Evolutionary conservation across 1,284 basidiomycete species (phyloP).

Genomic region (Sanghuangporus sanghuang): DNA sequence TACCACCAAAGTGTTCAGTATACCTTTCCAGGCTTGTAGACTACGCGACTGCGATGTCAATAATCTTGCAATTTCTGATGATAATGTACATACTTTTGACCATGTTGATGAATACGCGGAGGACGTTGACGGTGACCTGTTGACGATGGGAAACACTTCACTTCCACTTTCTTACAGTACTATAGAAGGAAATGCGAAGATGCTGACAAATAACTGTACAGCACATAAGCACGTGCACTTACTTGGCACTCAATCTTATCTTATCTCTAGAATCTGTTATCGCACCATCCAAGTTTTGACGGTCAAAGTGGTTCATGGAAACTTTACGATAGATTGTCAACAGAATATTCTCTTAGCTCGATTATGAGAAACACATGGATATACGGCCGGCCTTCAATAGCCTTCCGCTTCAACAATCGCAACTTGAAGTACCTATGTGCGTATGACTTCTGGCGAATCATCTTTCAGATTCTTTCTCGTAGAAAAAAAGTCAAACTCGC

Average conservation of each 20-base stretch:
- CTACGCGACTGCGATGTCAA: constrained; percentile 32
- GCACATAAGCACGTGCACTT: neutral
- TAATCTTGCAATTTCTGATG: constrained; percentile 25
- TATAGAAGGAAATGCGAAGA: neutral
- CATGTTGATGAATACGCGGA: constrained; percentile 46
- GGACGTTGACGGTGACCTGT: constrained; percentile 16
- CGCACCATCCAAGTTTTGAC: no score
- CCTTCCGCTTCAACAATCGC: no score
- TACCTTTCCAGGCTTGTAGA: constrained; percentile 99
- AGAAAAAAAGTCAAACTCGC: no score
- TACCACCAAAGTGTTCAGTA: neutral
- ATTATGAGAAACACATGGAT: no score
- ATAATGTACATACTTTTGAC: constrained; percentile 48
- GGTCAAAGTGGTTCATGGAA: no score
- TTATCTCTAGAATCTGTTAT: neutral
- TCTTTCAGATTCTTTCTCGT: no score
- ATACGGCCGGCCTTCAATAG: no score
- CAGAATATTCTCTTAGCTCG: no score
- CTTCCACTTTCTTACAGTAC: neutral
- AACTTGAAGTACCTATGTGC: no score
- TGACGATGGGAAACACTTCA: neutral
- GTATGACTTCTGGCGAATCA: no score
- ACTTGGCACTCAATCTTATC: neutral
- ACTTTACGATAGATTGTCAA: no score
- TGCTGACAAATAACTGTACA: neutral